Evolutionary conservation across 345 rosid species (phyloP).

Genomic region (Eutrema japonicum): DNA sequence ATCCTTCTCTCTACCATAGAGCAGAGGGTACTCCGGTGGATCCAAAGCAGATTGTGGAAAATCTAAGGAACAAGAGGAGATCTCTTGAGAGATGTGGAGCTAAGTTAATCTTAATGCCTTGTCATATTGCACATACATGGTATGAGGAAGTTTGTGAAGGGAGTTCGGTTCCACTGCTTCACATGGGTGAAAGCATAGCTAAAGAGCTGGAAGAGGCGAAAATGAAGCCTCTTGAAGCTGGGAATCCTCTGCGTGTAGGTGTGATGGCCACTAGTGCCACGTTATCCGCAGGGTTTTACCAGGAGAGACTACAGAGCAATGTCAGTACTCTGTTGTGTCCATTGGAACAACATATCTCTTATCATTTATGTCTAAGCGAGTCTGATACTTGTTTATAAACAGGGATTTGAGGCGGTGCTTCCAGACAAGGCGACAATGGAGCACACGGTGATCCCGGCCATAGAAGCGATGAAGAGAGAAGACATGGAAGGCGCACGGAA

Average conservation of each 20-base stretch:
- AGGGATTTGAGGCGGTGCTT: constrained; percentile 77
- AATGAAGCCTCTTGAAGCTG: constrained; percentile 70
- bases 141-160: constrained; percentile 57
- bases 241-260: constrained; percentile 63
- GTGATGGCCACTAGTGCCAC: constrained; percentile 54
- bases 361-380: not conserved
- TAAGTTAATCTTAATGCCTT: constrained; percentile 65
- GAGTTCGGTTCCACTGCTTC: constrained; percentile 58
- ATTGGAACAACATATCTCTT: not conserved
- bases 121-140: constrained; percentile 67
- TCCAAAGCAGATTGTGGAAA: constrained; percentile 46
- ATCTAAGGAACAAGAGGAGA: constrained; percentile 53
- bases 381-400: constrained; percentile 5
- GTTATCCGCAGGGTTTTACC: constrained; percentile 55
- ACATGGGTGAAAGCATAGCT: constrained; percentile 68
- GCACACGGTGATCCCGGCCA: constrained; percentile 56
- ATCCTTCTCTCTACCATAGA: constrained; percentile 49
- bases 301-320: constrained; percentile 62
- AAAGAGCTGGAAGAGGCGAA: constrained; percentile 61
- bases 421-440: constrained; percentile 67
- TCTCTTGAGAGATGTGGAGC: constrained; percentile 73
- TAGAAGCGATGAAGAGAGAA: constrained; percentile 51
- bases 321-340: constrained; percentile 42
- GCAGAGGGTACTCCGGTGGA: constrained; percentile 44
- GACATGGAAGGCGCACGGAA: constrained; percentile 71